Base-by-base conservation (phyloP, 1,139 yeast genomes). In the Geotrichum klebahnii region DNA sequence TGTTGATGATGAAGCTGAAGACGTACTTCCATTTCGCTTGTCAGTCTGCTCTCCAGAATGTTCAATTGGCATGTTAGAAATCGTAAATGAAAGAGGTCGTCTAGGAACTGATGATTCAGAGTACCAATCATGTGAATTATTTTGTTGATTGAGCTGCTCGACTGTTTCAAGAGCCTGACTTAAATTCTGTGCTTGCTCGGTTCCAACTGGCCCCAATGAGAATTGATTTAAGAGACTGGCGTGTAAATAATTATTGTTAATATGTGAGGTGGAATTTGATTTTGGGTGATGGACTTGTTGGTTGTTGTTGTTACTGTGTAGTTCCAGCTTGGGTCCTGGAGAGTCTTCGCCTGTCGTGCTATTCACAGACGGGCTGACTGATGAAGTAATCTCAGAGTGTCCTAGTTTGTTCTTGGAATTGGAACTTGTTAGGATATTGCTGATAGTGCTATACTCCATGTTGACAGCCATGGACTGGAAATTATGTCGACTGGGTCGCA, bases 381-480 rank as follows among this genome's bases (percentile, higher is more conserved):
- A 48, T 24, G 47, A 41, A 2, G 26, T 23, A 20, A 35, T 16
- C 29, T 33, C 44, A 3, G 39, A 26, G 16, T 34, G 47, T 12
- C 47, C 47, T 14, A 40, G 17, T 3, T 34, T 17, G 26, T 29
- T 29, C 26, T 37, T 23, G 24, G 26, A 44, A n/a, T 38, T 80
- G 82, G 48, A 76, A 16, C 50, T 53, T 26, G 56, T 51, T 33
- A 84, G 75, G 47, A 87, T 84, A 55, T 77, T 80, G n/a, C 94
- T 83, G 37, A 88, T 68, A 1, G 87, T 81, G 3, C 87, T 76
- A 61, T 87, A 86, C 61, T 88, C 96, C 55, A 82, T 71, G 61
- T 84, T 86, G 0, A 92, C 90, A 0, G 95, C 92, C 14, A 81
- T 72, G 1, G 94, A 83, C 54, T 84, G 69, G 62, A 87, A 82